phyloP scores from a whole-genome alignment of 148 eudicot species.

The Limonium bicolor region DNA sequence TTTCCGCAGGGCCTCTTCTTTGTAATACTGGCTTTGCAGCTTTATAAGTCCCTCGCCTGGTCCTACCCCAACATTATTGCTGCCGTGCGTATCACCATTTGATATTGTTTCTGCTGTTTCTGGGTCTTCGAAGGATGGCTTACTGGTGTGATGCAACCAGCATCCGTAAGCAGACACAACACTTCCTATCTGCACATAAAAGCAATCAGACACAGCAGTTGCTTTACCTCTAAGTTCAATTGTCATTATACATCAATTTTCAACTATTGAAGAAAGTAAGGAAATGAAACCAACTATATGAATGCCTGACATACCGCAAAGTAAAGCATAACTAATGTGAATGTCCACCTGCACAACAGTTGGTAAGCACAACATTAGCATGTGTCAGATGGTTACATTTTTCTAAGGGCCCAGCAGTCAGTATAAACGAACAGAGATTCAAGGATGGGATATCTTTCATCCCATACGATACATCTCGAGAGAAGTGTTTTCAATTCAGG shows the following conservation, averaged over 20 bases:
- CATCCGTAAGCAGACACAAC: slow-evolving; percentile 38
- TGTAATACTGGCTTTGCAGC: slow-evolving; percentile 15
- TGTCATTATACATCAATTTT: neutral
- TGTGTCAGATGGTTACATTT: no score
- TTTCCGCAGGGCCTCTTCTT: slow-evolving; percentile 12
- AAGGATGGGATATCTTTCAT: no score
- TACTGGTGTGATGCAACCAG: slow-evolving; percentile 15
- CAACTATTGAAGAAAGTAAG: neutral
- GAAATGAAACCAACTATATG: neutral
- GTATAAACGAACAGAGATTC: no score
- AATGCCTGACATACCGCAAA: slow-evolving; percentile 41
- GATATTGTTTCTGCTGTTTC: slow-evolving; percentile 6
- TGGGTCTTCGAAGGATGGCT: slow-evolving; percentile 2
- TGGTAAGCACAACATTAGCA: no score
- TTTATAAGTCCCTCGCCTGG: slow-evolving; percentile 2
- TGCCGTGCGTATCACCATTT: no score
- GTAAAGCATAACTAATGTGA: slow-evolving; percentile 41
- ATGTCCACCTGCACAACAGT: slow-evolving; percentile 56
- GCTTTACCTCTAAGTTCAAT: neutral
- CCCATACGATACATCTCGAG: no score
- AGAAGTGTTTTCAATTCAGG: no score
- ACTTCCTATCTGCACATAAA: slow-evolving; percentile 24
- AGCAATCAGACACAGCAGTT: neutral
- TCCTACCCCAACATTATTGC: slow-evolving; percentile 1
- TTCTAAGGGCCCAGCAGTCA: no score